These are phyloP conservation scores for Baorangia bicolor DNA, from an alignment of 768 basidiomycete genomes.

Conservation along the genomic window DNA sequence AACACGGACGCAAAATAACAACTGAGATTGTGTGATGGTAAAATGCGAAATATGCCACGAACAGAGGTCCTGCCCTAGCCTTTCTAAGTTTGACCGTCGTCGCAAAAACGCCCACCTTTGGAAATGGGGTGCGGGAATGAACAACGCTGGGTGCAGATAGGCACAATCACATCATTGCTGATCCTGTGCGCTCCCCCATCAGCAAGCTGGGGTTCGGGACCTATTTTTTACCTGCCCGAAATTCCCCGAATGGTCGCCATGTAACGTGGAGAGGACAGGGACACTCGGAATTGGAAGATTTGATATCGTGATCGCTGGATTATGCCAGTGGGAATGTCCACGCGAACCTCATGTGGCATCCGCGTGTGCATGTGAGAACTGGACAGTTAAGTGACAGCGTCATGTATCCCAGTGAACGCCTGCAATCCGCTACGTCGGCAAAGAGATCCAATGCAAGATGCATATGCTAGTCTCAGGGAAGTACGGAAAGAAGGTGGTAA, in stretches of 20 bases:
- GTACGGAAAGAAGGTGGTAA: neutral
- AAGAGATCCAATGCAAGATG: neutral
- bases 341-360: constrained; percentile 15
- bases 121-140: constrained; percentile 10
- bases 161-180: constrained; percentile 16
- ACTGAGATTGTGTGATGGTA: neutral
- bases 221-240: neutral
- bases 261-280: constrained; percentile 10
- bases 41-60: constrained; percentile 1
- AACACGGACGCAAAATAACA: neutral
- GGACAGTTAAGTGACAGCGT: neutral
- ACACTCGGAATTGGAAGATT: constrained; percentile 15
- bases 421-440: neutral
- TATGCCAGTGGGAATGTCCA: constrained; percentile 13
- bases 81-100: constrained; percentile 15
- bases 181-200: neutral
- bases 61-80: neutral
- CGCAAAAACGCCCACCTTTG: constrained; percentile 2
- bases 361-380: constrained; percentile 3
- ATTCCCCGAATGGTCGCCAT: constrained; percentile 1
- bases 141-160: constrained; percentile 11
- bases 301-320: constrained; percentile 13
- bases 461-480: neutral
- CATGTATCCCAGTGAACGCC: neutral
- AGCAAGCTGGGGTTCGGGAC: constrained; percentile 1